These are phyloP conservation scores for Begonia masoniana DNA, from an alignment of 306 rosid genomes.

Conservation along the genomic window DNA sequence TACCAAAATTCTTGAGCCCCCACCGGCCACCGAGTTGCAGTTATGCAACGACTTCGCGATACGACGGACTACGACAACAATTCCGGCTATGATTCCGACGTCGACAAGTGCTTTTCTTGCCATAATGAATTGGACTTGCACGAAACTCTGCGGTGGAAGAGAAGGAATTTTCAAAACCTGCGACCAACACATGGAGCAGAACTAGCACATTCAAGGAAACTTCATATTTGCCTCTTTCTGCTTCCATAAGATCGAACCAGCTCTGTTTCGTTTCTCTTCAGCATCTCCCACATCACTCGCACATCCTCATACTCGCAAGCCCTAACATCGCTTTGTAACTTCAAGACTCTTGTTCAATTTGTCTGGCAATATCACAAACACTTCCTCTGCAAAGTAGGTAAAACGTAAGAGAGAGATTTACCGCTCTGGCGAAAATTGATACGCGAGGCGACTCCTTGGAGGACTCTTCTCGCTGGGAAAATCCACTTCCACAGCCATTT, in stretches of 20 bases:
- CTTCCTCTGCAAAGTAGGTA: background rate
- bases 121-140: too few species aligned
- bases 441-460: constrained; percentile 29
- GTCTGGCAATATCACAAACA: too few species aligned
- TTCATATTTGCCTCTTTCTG: constrained; percentile 24
- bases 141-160: background rate
- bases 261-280: constrained; percentile 40
- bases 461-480: constrained; percentile 23
- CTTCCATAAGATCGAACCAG: constrained; percentile 7
- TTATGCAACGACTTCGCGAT: too few species aligned
- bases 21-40: too few species aligned
- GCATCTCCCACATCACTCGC: constrained; percentile 86
- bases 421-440: constrained; percentile 42
- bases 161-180: constrained; percentile 7
- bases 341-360: constrained; percentile 32
- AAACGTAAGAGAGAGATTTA: background rate
- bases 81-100: too few species aligned
- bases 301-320: constrained; percentile 68
- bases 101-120: too few species aligned
- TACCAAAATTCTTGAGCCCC: too few species aligned
- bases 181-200: constrained; percentile 28
- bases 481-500: constrained; percentile 40
- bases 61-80: too few species aligned
- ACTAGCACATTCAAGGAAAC: constrained; percentile 43
- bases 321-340: constrained; percentile 49